Percentiles rank a stretch among this genome's conserved stretches.
phyloP scores from a whole-genome alignment of 768 basidiomycete species.

The Suillus decipiens region DNA sequence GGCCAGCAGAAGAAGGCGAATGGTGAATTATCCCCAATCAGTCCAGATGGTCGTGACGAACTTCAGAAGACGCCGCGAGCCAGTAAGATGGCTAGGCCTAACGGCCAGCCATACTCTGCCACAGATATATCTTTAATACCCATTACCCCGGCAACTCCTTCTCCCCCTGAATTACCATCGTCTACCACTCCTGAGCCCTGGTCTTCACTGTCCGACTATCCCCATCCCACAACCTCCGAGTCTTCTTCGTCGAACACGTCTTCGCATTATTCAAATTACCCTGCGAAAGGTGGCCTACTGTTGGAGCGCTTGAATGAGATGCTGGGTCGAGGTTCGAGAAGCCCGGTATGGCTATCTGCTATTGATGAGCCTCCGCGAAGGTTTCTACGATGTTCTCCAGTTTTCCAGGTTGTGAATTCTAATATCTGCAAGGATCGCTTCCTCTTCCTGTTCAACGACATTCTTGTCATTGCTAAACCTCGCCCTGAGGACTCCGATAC shows the following conservation, averaged over 20 bases:
- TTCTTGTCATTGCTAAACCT: conserved; percentile 92
- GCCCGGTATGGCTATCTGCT: conserved; percentile 58
- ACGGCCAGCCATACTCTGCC: conserved; percentile 21
- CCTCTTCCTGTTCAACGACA: conserved; percentile 95
- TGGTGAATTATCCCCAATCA: conserved; percentile 32
- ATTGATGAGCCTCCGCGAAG: conserved; percentile 88
- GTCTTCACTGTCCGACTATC: conserved; percentile 73
- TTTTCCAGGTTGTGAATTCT: conserved; percentile 90
- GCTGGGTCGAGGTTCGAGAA: conserved; percentile 61
- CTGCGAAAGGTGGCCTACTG: conserved; percentile 51
- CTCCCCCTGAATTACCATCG: conserved; percentile 56
- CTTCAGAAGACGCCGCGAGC: conserved; percentile 36
- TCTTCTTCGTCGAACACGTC: conserved; percentile 76
- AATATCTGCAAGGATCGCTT: conserved; percentile 96
- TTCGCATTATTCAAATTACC: conserved; percentile 58
- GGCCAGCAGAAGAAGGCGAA: conserved; percentile 23
- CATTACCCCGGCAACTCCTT: conserved; percentile 42
- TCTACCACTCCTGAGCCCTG: conserved; percentile 78
- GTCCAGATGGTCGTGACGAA: conserved; percentile 33
- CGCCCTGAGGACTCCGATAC: conserved; percentile 68
- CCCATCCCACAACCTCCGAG: conserved; percentile 67
- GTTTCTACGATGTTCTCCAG: conserved; percentile 79
- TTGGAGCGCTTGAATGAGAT: conserved; percentile 73
- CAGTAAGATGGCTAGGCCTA: conserved; percentile 35
- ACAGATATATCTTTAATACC: conserved; percentile 21